phyloP scores from a whole-genome alignment of 2,329 filamentous ascomycete species.

The Colletotrichum sp. region DNA sequence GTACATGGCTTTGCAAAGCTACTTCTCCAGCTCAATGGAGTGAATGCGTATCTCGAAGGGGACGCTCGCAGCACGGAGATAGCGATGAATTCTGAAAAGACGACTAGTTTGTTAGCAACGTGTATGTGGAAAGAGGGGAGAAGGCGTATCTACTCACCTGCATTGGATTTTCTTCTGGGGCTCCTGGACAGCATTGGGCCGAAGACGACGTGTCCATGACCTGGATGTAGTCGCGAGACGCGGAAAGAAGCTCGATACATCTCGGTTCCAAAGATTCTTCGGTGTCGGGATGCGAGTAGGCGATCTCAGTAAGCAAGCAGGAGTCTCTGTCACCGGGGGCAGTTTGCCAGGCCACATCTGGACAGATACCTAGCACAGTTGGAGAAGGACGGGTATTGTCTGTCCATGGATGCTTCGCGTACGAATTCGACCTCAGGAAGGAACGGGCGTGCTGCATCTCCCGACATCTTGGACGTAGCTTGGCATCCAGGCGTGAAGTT shows the following conservation, averaged over 20 bases:
- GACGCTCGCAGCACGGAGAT: not conserved
- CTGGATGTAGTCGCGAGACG: not conserved
- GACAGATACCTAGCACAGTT: not conserved
- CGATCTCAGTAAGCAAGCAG: not conserved
- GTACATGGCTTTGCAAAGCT: not conserved
- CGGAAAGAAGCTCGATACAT: not conserved
- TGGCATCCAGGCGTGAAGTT: not conserved
- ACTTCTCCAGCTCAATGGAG: not conserved
- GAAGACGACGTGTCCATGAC: not conserved
- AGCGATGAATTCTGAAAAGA: not conserved
- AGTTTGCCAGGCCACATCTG: not conserved
- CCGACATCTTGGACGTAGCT: not conserved
- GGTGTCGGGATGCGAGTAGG: not conserved
- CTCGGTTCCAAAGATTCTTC: not conserved
- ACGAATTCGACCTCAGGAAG: not conserved
- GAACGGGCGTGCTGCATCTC: not conserved
- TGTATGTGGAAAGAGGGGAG: not conserved
- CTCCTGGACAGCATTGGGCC: not conserved
- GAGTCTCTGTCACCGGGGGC: not conserved
- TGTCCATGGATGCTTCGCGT: not conserved
- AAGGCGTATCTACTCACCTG: not conserved
- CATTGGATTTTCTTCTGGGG: not conserved
- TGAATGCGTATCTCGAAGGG: not conserved
- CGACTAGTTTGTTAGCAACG: not conserved
- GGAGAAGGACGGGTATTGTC: not conserved